Conservation (phyloP, 331 rosid species). For the Prunus yedoensis region DNA sequence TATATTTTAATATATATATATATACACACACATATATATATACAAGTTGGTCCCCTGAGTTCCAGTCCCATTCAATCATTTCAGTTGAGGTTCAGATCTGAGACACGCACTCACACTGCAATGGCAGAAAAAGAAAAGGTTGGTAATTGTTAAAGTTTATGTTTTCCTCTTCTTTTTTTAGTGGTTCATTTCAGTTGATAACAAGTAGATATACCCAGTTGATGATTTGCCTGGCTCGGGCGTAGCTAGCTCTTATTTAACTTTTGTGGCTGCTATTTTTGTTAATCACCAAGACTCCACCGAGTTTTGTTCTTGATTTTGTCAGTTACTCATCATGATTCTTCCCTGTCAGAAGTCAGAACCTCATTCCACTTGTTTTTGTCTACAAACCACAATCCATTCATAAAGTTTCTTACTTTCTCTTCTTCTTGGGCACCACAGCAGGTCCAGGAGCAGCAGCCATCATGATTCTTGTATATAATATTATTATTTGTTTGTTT, state of each 20-base stretch:
- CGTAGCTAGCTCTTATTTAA: background rate
- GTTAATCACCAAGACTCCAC: background rate
- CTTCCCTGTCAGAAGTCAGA: conserved; percentile 15
- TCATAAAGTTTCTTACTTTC: too few relatives aligned
- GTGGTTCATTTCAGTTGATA: too few relatives aligned
- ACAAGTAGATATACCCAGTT: background rate
- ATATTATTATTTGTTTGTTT: too few relatives aligned
- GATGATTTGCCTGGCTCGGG: background rate
- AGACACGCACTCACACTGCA: background rate
- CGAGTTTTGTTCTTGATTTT: background rate
- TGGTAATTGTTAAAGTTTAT: too few relatives aligned
- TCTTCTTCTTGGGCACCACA: too few relatives aligned
- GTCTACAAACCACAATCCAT: background rate
- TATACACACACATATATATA: too few relatives aligned
- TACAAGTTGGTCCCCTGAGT: background rate
- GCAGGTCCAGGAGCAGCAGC: too few relatives aligned
- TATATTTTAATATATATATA: too few relatives aligned
- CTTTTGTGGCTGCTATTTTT: background rate
- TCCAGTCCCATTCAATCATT: conserved; percentile 4
- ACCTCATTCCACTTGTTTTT: background rate
- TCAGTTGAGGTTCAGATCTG: background rate
- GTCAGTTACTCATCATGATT: background rate
- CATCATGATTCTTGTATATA: too few relatives aligned
- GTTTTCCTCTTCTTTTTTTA: too few relatives aligned
- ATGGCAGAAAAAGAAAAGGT: conserved; percentile 19